phyloP scores from a whole-genome alignment of 345 rosid genomes.

The Camelina sativa region DNA sequence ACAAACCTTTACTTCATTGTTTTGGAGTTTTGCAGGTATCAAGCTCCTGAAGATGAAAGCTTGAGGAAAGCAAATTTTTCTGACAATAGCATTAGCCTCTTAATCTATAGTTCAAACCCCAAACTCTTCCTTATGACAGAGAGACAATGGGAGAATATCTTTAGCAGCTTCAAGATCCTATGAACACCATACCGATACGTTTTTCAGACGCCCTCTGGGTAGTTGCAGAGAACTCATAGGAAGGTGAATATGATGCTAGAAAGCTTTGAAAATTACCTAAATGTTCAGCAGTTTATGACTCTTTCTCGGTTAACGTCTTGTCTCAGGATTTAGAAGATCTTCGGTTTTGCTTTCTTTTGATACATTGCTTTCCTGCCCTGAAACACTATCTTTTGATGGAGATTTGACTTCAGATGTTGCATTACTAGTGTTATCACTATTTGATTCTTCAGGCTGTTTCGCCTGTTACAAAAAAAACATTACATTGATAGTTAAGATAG shows the following conservation, averaged over 20 bases:
- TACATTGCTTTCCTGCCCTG: background rate
- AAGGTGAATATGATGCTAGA: constrained; percentile 20
- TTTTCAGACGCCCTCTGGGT: constrained; percentile 1
- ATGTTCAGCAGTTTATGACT: constrained; percentile 16
- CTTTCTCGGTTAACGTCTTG: constrained; percentile 28
- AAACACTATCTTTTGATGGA: constrained; percentile 27
- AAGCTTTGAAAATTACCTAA: constrained; percentile 28
- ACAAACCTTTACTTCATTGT: constrained; percentile 3
- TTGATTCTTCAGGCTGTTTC: constrained; percentile 47
- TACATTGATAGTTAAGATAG: constrained; percentile 13
- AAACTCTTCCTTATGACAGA: constrained; percentile 2
- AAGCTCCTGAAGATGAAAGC: constrained; percentile 27
- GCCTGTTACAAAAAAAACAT: constrained; percentile 45
- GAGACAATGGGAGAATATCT: constrained; percentile 7
- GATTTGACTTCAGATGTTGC: constrained; percentile 40
- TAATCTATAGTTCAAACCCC: background rate
- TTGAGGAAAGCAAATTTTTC: constrained; percentile 6
- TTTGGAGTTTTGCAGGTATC: constrained; percentile 12
- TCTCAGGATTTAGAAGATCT: constrained; percentile 38
- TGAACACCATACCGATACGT: background rate
- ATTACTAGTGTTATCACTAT: constrained; percentile 32
- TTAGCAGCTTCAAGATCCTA: constrained; percentile 20
- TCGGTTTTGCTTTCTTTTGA: constrained; percentile 38
- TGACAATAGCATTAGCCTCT: constrained; percentile 5
- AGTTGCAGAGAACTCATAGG: constrained; percentile 6